A percentile compares a stretch with the other conserved stretches of the same genome.
Conservation (phyloP, 805 yeast species). For the Cyberlindnera subsufficiens region DNA sequence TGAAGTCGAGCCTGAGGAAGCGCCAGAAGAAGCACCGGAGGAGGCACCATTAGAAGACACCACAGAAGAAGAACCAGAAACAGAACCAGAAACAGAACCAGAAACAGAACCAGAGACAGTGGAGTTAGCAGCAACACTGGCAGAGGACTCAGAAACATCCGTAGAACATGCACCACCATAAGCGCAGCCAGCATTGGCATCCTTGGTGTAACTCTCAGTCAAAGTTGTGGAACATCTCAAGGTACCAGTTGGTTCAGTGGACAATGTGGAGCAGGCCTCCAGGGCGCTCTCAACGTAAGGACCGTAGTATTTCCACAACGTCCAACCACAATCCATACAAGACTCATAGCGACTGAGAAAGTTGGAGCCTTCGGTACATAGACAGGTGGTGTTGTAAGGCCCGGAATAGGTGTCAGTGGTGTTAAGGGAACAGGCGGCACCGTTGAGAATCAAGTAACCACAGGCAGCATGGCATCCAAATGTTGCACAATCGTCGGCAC, state of each 20-base stretch:
- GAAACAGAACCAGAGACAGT: constrained; percentile 9
- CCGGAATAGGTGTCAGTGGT: constrained; percentile 18
- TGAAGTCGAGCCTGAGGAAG: constrained; percentile 7
- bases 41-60: neutral
- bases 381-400: constrained; percentile 27
- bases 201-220: constrained; percentile 16
- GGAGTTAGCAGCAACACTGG: constrained; percentile 5
- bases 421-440: constrained; percentile 23
- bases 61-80: constrained; percentile 1
- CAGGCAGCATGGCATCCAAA: constrained; percentile 30
- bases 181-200: constrained; percentile 6
- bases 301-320: constrained; percentile 33
- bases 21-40: constrained; percentile 3
- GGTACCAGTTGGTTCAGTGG: constrained; percentile 35
- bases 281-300: constrained; percentile 25
- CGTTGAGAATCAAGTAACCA: constrained; percentile 28
- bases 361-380: constrained; percentile 25
- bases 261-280: constrained; percentile 24
- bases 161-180: neutral
- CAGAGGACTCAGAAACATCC: constrained; percentile 6
- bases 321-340: constrained; percentile 37
- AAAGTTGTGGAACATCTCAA: constrained; percentile 23
- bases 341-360: constrained; percentile 25
- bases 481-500: constrained; percentile 26
- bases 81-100: constrained; percentile 5